Evolutionary conservation across 139 green algal species (phyloP).

Genomic region (Volvox reticuliferus): DNA sequence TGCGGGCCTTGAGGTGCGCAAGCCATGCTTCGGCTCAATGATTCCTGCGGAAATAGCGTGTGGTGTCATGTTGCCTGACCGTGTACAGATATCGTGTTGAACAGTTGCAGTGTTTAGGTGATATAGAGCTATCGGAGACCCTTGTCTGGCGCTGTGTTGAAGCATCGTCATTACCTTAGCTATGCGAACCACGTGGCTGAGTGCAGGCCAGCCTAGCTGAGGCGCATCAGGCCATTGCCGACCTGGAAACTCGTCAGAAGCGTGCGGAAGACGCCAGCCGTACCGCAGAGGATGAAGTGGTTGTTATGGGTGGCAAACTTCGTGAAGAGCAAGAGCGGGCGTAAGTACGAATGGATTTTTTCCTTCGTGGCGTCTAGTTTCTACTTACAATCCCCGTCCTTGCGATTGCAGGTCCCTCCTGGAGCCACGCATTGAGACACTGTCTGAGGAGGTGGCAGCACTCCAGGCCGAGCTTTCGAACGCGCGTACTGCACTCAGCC

Average conservation of each 20-base stretch:
- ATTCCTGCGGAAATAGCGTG: too few relatives aligned
- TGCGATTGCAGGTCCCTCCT: not conserved
- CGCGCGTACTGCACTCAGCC: not conserved
- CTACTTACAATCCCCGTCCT: not conserved
- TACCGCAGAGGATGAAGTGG: not conserved
- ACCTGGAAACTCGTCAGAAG: not conserved
- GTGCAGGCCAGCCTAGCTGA: constrained; percentile 3
- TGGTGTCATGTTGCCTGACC: too few relatives aligned
- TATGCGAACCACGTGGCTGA: too few relatives aligned
- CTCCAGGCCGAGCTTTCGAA: constrained; percentile 1
- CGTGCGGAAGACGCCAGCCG: not conserved
- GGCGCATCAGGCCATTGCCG: not conserved
- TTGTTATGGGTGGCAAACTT: not conserved
- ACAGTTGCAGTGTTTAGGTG: too few relatives aligned
- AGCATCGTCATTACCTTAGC: too few relatives aligned
- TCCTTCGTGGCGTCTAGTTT: not conserved
- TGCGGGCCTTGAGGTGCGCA: constrained; percentile 24
- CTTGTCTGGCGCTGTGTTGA: too few relatives aligned
- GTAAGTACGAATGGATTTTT: constrained; percentile 4
- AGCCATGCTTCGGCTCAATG: not conserved
- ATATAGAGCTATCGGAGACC: too few relatives aligned
- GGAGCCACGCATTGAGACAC: not conserved
- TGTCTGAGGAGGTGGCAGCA: not conserved
- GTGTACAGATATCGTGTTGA: too few relatives aligned
- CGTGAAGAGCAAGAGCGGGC: not conserved